phyloP scores from a whole-genome alignment of 1,284 basidiomycete species.

The Tilletia horrida region DNA sequence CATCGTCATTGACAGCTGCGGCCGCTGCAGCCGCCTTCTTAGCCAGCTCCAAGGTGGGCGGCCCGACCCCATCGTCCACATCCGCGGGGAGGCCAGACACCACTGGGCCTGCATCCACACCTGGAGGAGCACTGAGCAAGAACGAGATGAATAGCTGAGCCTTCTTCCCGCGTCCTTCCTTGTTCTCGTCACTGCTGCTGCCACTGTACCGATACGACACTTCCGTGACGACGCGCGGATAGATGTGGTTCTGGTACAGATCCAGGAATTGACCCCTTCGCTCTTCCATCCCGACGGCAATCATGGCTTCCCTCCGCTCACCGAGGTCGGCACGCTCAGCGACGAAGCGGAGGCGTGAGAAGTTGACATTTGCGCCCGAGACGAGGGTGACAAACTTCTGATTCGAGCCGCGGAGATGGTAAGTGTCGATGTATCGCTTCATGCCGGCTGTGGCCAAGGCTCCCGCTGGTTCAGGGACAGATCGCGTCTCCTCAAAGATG shows the following conservation, averaged over 20 bases:
- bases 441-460: constrained; percentile 87
- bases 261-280: constrained; percentile 76
- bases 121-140: constrained; percentile 61
- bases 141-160: constrained; percentile 91
- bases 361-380: constrained; percentile 99
- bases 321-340: constrained; percentile 96
- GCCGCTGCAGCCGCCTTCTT: background rate
- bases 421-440: constrained; percentile 79
- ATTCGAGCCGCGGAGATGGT: constrained; percentile 74
- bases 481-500: constrained; percentile 71
- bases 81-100: constrained; percentile 17
- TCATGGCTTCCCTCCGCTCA: constrained; percentile 85
- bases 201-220: constrained; percentile 80
- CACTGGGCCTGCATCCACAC: background rate
- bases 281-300: constrained; percentile 91
- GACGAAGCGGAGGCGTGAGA: constrained; percentile 90
- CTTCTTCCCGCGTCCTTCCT: constrained; percentile 35
- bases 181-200: background rate
- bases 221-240: constrained; percentile 91
- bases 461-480: constrained; percentile 85
- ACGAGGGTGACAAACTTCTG: constrained; percentile 88
- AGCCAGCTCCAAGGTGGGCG: background rate
- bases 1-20: background rate
- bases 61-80: background rate
- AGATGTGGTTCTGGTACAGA: constrained; percentile 73